A percentile compares a stretch with the other conserved stretches of the same genome.
These are phyloP conservation scores for Aspergillus ochraceoroseus DNA, from an alignment of 2,329 filamentous ascomycete genomes.

Conservation along the genomic window DNA sequence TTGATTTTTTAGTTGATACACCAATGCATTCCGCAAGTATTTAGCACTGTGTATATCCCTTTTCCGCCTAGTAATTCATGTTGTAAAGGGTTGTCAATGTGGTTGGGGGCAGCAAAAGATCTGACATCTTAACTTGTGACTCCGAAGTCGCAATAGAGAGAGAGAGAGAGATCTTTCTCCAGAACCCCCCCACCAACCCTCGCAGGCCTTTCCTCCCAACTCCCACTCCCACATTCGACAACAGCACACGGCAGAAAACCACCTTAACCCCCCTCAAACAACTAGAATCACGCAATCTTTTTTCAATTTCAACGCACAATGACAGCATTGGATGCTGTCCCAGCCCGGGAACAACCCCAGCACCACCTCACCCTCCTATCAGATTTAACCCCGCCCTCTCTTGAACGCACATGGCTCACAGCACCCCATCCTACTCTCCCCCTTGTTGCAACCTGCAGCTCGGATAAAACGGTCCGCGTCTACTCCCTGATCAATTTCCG, in stretches of 20 bases:
- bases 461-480: conserved; percentile 78
- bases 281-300: neutral
- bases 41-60: too few relatives aligned
- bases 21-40: too few relatives aligned
- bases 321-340: neutral
- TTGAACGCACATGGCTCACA: conserved; percentile 73
- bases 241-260: neutral
- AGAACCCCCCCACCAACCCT: too few relatives aligned
- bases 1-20: too few relatives aligned
- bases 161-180: too few relatives aligned
- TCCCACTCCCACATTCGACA: neutral
- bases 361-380: conserved; percentile 6
- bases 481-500: conserved; percentile 80
- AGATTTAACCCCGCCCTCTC: conserved; percentile 50
- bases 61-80: too few relatives aligned
- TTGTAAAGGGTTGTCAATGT: too few relatives aligned
- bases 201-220: neutral
- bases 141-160: too few relatives aligned
- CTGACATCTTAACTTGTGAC: too few relatives aligned
- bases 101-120: too few relatives aligned
- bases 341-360: neutral
- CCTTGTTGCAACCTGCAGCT: conserved; percentile 80
- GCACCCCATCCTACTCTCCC: conserved; percentile 81
- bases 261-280: neutral
- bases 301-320: too few relatives aligned